A percentile compares a stretch with the other conserved stretches of the same genome.
Conservation (phyloP, 768 basidiomycete species). For the Exidia glandulosa region DNA sequence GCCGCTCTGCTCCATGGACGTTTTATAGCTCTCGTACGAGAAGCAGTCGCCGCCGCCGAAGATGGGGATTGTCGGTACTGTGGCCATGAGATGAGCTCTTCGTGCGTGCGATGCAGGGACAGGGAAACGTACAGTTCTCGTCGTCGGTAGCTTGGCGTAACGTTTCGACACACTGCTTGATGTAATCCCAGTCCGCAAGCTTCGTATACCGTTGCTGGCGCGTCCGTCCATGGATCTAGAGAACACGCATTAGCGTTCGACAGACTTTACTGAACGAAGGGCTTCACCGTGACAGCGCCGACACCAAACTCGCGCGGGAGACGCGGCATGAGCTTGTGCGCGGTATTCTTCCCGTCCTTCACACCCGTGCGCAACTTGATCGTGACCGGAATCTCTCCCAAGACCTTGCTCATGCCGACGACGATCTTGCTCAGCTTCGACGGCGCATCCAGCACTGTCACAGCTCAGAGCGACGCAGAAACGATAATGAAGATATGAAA, state of each 20-base stretch:
- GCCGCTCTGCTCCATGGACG: constrained; percentile 61
- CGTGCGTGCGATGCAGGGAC: background rate
- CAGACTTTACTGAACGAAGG: background rate
- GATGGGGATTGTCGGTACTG: constrained; percentile 81
- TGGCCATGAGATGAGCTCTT: constrained; percentile 2
- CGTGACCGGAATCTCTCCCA: constrained; percentile 86
- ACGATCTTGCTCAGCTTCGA: constrained; percentile 78
- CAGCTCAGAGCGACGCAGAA: background rate
- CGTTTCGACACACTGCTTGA: constrained; percentile 73
- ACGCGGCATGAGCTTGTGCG: constrained; percentile 86
- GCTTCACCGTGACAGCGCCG: constrained; percentile 39
- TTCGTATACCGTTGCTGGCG: constrained; percentile 90
- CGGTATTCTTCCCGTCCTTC: constrained; percentile 73
- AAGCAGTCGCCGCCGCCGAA: constrained; percentile 96
- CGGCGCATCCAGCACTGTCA: constrained; percentile 69
- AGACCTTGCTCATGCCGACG: constrained; percentile 80
- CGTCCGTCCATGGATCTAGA: constrained; percentile 85
- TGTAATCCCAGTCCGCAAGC: constrained; percentile 91
- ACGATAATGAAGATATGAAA: constrained; percentile 12
- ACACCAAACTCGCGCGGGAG: constrained; percentile 46
- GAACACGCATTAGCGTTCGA: constrained; percentile 29
- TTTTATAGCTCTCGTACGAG: constrained; percentile 75
- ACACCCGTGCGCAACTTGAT: constrained; percentile 90
- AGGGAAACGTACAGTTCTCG: constrained; percentile 46
- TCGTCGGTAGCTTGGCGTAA: constrained; percentile 63